Conservation (phyloP, 495 filamentous ascomycete genomes). For the Penicilliopsis zonata region DNA sequence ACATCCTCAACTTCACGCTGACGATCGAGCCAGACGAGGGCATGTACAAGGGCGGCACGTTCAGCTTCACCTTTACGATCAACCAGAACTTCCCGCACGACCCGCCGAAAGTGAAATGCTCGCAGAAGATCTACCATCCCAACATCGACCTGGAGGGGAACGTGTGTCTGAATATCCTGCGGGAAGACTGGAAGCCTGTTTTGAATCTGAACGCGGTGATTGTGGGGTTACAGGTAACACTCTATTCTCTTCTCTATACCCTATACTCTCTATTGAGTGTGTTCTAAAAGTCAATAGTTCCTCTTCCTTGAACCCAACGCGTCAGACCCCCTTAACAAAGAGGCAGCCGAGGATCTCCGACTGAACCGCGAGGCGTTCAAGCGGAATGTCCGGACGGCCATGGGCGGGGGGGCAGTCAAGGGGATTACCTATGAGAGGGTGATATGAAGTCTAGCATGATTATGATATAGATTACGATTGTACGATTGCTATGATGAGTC, state of each 20-base stretch:
- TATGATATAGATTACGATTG: no score
- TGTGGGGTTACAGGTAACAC: constrained; percentile 73
- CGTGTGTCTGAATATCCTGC: constrained; percentile 90
- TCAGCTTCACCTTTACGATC: constrained; percentile 86
- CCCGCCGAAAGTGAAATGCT: constrained; percentile 94
- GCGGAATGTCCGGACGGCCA: constrained; percentile 71
- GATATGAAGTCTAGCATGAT: no score
- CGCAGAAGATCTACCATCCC: constrained; percentile 97
- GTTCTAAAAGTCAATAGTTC: constrained; percentile 44
- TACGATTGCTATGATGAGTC: no score
- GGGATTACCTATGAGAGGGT: constrained; percentile 66
- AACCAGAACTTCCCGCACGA: constrained; percentile 95
- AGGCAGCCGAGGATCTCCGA: constrained; percentile 87
- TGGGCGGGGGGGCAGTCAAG: constrained; percentile 72
- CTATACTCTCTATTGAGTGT: background rate
- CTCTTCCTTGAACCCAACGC: constrained; percentile 97
- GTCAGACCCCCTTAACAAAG: constrained; percentile 94
- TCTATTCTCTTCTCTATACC: background rate
- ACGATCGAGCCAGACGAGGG: constrained; percentile 94
- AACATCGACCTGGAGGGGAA: constrained; percentile 98
- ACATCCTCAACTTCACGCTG: constrained; percentile 91
- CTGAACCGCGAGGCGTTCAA: constrained; percentile 76
- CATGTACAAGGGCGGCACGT: constrained; percentile 86
- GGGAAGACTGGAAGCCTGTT: constrained; percentile 98
- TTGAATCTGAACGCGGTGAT: constrained; percentile 94